Evolutionary conservation across 495 filamentous ascomycete species (phyloP), one percentile per base, ranked within the genome.

Genomic region (Penicillium goetzii): DNA sequence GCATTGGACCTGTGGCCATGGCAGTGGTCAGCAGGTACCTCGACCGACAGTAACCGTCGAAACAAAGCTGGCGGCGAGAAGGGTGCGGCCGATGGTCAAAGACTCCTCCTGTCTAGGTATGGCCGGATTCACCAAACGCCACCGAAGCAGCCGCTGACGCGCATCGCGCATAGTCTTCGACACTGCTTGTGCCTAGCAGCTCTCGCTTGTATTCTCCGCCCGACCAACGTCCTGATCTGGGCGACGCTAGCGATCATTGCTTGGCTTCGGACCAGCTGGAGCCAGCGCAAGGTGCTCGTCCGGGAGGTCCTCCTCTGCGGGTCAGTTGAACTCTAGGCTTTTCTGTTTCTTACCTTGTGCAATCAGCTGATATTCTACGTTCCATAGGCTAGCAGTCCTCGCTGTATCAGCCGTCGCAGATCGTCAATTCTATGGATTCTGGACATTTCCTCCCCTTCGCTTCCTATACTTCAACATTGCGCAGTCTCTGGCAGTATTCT

Each of bases 381-480:
- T 33, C 33, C 51, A 41, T 69, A 89, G 86, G 28, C 78, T 78
- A 9, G 56, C 79, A 3, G 82, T 89, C 15, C 78, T 97, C 7
- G 76, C 79, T 40, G 25, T 90, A 19, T 92, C 92, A 11, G 68
- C 84, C 15, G 55, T 88, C n/a, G 81, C 86, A 9, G 95, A 99
- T 72, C 86, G 89, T 51, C 76, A 88, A 8, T 98, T 92, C 76
- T 99, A 96, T 65, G 88, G 88, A 30, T 74, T 84, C 59, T 97
- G 92, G 92, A 90, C 92, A 4, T 92, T 99, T 63, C 95, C 95
- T 26, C 92, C 94, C 0, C 81, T 96, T 58, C 86, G 87, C 52
- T 99, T 93, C 80, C 81, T 98, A 25, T 86, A 96, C 73, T 96
- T 97, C 84, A 99, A 99, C 76, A 79, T 99, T 41, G 85, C 88